A percentile compares a stretch with the other conserved stretches of the same genome.
phyloP scores from a whole-genome alignment of 2,329 filamentous ascomycete species.

The Phaeophleospora eucalypticola region DNA sequence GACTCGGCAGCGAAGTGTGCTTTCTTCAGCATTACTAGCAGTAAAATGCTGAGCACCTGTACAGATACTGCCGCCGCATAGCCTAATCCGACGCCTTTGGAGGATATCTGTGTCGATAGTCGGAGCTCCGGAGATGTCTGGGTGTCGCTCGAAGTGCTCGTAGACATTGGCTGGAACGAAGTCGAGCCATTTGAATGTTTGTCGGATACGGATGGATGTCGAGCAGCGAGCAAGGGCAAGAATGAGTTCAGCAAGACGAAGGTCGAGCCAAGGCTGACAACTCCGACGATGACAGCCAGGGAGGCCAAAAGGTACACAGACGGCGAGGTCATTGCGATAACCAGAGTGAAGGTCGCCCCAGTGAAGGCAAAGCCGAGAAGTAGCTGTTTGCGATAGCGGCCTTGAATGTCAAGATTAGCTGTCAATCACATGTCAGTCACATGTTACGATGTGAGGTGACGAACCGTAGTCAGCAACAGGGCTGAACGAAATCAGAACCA shows the following conservation, averaged over 20 bases:
- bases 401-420: slow-evolving; percentile 13
- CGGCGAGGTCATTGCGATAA: slow-evolving; percentile 72
- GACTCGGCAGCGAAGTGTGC: slow-evolving; percentile 64
- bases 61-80: slow-evolving; percentile 79
- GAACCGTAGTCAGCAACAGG: slow-evolving; percentile 88
- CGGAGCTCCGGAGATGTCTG: slow-evolving; percentile 60
- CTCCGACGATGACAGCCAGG: slow-evolving; percentile 76
- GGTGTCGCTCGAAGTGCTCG: slow-evolving; percentile 5
- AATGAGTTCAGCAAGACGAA: slow-evolving; percentile 96
- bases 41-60: slow-evolving; percentile 70
- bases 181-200: not conserved
- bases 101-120: slow-evolving; percentile 80
- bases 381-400: slow-evolving; percentile 74
- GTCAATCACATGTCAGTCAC: too few relatives aligned
- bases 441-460: too few relatives aligned
- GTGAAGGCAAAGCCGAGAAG: slow-evolving; percentile 74
- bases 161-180: not conserved
- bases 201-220: slow-evolving; percentile 57
- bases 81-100: slow-evolving; percentile 83
- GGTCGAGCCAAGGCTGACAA: slow-evolving; percentile 87
- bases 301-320: slow-evolving; percentile 74
- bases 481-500: slow-evolving; percentile 89
- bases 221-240: slow-evolving; percentile 76
- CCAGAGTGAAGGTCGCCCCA: slow-evolving; percentile 73
- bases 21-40: slow-evolving; percentile 57